Evolutionary conservation across 2,329 filamentous ascomycete species (phyloP), one percentile per base, ranked within the genome.

Genomic region (Talaromyces sp.): DNA sequence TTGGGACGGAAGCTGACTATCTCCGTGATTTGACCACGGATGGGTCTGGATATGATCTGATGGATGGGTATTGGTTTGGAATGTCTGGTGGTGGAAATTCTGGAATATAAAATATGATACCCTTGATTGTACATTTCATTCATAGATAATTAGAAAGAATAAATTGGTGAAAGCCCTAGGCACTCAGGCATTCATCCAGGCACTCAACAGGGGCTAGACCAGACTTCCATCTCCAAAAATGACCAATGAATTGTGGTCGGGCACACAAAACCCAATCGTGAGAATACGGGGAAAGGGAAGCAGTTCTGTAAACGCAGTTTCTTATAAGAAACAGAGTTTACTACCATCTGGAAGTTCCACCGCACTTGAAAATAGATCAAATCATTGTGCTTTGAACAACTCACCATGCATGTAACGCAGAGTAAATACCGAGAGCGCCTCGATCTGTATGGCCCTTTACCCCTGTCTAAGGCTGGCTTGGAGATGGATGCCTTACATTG

Each of bases 31-130:
- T 77, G 76, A 76, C 73, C 53, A 59, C 52, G 17, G 77, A 80
- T 57, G 75, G 76, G 40, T 68, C 70, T 21, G 75, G 74, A 51
- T 75, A 77, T 63, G 79, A 81, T 72, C 64, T 83, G 33, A 77
- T 82, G 63, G 79, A 81, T 64, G 80, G 79, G 3, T 83, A 80
- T 66, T 83, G 82, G 67, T 82, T 83, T 70, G 80, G 80, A 9
- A 75, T 73, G 54, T 57, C 58, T 53, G 58, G 58, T 6, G 53
- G 48, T 35, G 58, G 46, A 9, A 52, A 52, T 57, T 40, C 58
- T 50, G 53, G 53, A 52, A 56, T 59, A 43, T 35, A 33, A 33
- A 53, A 53, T 46, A 58, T 58, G 57, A 59, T 59, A 59, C 57
- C 57, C 57, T 37, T 33, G 45, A 48, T 35, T 35, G 33, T 33